Conservation (phyloP, 768 basidiomycete genomes). For the Pholiota molesta region DNA sequence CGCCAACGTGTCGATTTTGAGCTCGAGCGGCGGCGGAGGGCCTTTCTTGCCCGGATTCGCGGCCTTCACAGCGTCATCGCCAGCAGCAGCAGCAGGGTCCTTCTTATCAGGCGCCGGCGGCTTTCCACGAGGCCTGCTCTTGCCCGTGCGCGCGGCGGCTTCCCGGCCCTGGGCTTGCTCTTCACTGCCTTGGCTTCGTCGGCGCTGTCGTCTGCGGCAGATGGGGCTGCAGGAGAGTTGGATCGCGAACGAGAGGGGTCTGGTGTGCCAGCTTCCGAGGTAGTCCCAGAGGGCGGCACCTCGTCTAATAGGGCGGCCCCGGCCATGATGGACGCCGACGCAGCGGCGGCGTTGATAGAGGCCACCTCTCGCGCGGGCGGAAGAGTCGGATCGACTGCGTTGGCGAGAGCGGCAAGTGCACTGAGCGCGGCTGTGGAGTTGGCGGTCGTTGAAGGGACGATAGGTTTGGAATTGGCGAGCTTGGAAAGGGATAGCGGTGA, state of each 20-base stretch:
- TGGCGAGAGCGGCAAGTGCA: constrained; percentile 26
- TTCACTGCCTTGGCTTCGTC: constrained; percentile 14
- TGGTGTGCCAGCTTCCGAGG: constrained; percentile 2
- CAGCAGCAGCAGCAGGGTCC: constrained; percentile 2
- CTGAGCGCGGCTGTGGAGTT: constrained; percentile 21
- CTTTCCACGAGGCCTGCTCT: constrained; percentile 14
- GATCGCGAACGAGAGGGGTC: constrained; percentile 15
- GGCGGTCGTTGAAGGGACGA: constrained; percentile 1
- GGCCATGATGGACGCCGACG: constrained; percentile 53
- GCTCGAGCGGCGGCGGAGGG: constrained; percentile 20
- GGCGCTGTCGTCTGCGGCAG: constrained; percentile 11
- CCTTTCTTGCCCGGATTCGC: constrained; percentile 18
- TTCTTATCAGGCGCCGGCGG: constrained; percentile 11
- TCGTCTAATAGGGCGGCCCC: constrained; percentile 37
- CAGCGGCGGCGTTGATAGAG: constrained; percentile 37
- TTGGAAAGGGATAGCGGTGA: constrained; percentile 20
- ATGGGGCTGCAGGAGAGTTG: constrained; percentile 12
- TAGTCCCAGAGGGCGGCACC: constrained; percentile 3
- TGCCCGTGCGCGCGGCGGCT: constrained; percentile 8
- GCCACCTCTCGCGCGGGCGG: constrained; percentile 24
- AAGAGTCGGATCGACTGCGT: constrained; percentile 32
- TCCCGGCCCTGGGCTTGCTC: constrained; percentile 10
- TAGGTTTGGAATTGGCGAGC: constrained; percentile 13
- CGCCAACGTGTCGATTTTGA: constrained; percentile 14
- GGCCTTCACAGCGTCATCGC: constrained; percentile 7